Base-by-base conservation (phyloP, 768 basidiomycete species). In the Tylopilus sp. region DNA sequence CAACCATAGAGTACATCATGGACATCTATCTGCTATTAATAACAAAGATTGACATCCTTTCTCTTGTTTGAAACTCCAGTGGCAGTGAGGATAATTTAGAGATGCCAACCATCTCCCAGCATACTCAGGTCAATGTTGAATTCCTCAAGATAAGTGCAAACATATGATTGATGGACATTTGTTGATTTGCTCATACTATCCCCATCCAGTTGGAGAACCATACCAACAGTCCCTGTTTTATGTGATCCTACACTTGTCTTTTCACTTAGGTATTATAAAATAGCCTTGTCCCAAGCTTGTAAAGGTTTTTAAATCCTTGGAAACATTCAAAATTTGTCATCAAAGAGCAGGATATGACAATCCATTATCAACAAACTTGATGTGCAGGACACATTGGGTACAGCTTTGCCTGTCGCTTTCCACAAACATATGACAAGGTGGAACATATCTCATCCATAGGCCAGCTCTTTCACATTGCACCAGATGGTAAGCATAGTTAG, bases 231-330 rank as follows among this genome's bases (percentile, higher is more conserved):
- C 61, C 43, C n/a, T n/a, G n/a, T 41, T 30, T 9, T 22, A 6
- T 14, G 12, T 5, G n/a, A 16, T 25, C 12, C 4, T 11, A 14
- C n/a, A 3, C 21, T 30, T 1, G 5, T n/a, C 28, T n/a, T 24
- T 55, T 51, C 11, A 31, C 56, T 52, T 8, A 38, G 30, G 31
- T 45, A 10, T 52, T 48, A 29, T 21, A n/a, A 53, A 76, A 89
- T 90, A 37, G 86, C 89, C 0, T 65, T 91, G 5, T 89, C 87
- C 21, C 77, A 88, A 21, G 88, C 89, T 5, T 78, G 81, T 45
- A 81, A 91, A 54, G 89, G 89, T 6, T 70, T 92, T 2, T 90
- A 77, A 60, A 80, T 92, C 29, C 68, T 91, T 5, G 89, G 89
- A 24, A 88, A 89, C 48, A 80, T 84, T 0, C 64, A 74, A 0